These are phyloP conservation scores for Erodium texanum DNA, from an alignment of 441 rosid species.

Conservation along the genomic window DNA sequence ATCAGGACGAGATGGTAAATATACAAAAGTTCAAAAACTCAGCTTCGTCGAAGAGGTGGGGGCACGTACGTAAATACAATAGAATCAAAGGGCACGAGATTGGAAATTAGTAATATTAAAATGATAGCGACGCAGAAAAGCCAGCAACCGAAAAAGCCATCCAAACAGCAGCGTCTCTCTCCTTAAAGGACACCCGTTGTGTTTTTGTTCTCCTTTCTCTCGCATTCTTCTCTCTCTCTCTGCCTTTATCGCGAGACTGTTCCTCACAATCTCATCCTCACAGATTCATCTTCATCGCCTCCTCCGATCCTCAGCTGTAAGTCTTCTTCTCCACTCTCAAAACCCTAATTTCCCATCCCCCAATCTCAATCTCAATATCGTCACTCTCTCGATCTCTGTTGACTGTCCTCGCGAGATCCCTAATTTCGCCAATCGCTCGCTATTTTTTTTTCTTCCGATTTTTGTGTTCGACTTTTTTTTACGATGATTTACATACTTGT, in stretches of 20 bases:
- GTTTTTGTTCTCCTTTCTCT: background rate
- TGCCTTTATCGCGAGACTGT: background rate
- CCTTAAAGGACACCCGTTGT: background rate
- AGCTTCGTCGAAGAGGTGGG: background rate
- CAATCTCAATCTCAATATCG: background rate
- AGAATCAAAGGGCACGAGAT: background rate
- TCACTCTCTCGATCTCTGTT: background rate
- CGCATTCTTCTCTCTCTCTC: background rate
- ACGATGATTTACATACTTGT: background rate
- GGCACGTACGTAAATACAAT: background rate
- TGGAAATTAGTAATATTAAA: background rate
- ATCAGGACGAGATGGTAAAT: background rate
- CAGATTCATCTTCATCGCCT: background rate
- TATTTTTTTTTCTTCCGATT: background rate
- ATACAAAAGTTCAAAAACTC: background rate
- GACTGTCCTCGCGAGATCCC: background rate
- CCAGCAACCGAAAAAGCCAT: background rate
- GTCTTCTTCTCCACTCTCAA: background rate
- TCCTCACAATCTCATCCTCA: conserved; percentile 7
- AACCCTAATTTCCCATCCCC: background rate
- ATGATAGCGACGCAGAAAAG: background rate
- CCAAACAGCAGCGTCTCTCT: background rate
- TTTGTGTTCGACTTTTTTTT: background rate
- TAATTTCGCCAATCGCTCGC: background rate
- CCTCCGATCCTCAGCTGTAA: background rate